phyloP scores from a whole-genome alignment of 495 filamentous ascomycete species.

The Hypoxylon crocopeplum region DNA sequence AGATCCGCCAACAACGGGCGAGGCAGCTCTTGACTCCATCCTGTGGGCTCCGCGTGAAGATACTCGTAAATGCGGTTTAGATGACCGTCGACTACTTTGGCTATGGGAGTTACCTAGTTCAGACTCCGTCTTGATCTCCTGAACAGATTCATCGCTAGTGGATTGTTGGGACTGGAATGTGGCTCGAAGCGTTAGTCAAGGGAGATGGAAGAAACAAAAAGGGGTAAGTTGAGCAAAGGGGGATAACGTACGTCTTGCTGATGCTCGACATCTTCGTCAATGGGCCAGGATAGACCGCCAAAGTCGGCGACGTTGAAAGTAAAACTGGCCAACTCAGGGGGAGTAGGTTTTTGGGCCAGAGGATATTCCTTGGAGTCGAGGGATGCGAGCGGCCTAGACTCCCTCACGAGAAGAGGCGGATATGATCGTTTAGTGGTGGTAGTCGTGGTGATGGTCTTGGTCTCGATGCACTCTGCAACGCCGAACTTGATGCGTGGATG shows the following conservation, averaged over 20 bases:
- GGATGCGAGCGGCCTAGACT: conserved; percentile 72
- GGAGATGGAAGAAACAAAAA: conserved; percentile 3
- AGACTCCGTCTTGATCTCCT: conserved; percentile 42
- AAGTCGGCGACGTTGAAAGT: conserved; percentile 66
- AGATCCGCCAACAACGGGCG: conserved; percentile 43
- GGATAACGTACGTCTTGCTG: conserved; percentile 59
- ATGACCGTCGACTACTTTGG: conserved; percentile 32
- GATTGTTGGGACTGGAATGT: conserved; percentile 43
- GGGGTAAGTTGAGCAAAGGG: background rate
- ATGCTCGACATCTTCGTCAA: conserved; percentile 65
- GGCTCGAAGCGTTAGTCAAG: conserved; percentile 17
- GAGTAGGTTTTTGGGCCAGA: conserved; percentile 80
- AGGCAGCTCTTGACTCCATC: conserved; percentile 37
- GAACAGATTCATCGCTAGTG: conserved; percentile 41
- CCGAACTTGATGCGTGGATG: conserved; percentile 55
- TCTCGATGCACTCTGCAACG: conserved; percentile 63
- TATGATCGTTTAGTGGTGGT: conserved; percentile 91
- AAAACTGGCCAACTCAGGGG: conserved; percentile 73
- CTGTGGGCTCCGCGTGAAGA: conserved; percentile 27
- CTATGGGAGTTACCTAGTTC: conserved; percentile 42
- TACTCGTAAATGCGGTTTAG: conserved; percentile 24
- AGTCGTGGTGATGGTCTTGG: conserved; percentile 85
- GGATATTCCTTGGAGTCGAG: conserved; percentile 91
- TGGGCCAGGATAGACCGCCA: conserved; percentile 67
- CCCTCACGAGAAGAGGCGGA: conserved; percentile 79